Base-by-base conservation (phyloP, 805 yeast genomes). In the Lipomyces anomalus region DNA sequence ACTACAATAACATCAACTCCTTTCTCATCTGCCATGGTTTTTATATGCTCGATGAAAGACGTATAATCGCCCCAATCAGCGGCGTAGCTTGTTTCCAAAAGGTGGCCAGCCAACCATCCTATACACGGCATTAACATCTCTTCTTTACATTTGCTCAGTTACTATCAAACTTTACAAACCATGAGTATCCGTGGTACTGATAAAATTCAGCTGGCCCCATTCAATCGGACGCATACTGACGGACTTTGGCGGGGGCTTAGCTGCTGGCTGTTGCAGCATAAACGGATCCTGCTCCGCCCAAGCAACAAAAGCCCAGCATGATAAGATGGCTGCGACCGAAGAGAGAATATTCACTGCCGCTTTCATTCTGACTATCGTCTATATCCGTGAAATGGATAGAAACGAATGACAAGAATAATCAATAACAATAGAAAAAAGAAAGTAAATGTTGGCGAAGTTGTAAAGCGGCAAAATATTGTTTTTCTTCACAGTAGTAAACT, bases 131-230 rank as follows among this genome's bases (percentile, higher is more conserved):
- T n/a, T n/a, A n/a, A n/a, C n/a, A n/a, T n/a, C n/a, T n/a, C 16
- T 13, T 17, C 22, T 40, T 35, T 9, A 9, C 5, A 22, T 20
- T n/a, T 20, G 11, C n/a, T 13, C 23, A 33, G 22, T 6, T 4
- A 20, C n/a, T 16, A 34, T 4, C 21, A 9, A 11, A 20, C 17
- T 6, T 22, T 21, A 26, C 48, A 18, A 9, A 1, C 92, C 97
- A 63, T 92, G 98, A 1, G 97, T 90, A 59, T 92, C 98, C 0
- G 98, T 92, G 1, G 97, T 89, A 59, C 90, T 97, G 22, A 90
- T 58, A 57, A 92, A 85, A 66, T 92, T 90, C 38, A 92, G 46
- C 45, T 80, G 76, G 0, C 89, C 88, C 75, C 88, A 72, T 7
- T 64, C 59, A 24, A 88, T 58, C n/a, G 75, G 74, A 42, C 92